These are phyloP conservation scores for Stachybotrys elegans DNA, from an alignment of 2,329 filamentous ascomycete genomes.

Conservation along the genomic window DNA sequence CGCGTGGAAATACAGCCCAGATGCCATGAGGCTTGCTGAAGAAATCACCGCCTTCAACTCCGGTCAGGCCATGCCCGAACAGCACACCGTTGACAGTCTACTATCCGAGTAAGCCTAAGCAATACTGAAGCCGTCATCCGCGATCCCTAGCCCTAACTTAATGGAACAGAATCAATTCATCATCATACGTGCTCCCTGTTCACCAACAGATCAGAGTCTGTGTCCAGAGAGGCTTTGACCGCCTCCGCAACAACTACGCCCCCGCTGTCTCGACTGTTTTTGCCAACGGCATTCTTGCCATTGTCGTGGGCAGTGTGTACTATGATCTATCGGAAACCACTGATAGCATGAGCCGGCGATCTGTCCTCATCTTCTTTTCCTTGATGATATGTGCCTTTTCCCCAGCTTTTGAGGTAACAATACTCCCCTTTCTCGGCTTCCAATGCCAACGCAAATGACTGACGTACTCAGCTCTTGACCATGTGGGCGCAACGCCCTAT, in stretches of 20 bases:
- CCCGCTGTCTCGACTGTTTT: neutral
- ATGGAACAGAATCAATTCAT: neutral
- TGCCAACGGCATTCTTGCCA: neutral
- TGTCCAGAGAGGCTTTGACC: neutral
- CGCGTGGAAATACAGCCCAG: conserved; percentile 50
- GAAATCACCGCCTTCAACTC: conserved; percentile 48
- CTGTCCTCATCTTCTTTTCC: neutral
- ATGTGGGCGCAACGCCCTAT: conserved; percentile 87
- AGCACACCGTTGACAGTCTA: neutral
- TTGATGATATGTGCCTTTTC: neutral
- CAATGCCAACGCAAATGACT: too few relatives aligned
- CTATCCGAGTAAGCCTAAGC: too few relatives aligned
- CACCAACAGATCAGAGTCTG: neutral
- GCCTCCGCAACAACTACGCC: neutral
- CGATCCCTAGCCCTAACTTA: neutral
- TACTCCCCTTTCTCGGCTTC: too few relatives aligned
- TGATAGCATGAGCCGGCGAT: neutral
- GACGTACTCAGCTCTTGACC: too few relatives aligned
- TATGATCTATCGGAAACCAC: neutral
- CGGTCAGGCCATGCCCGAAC: neutral
- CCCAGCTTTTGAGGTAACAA: conserved; percentile 2
- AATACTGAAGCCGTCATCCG: neutral
- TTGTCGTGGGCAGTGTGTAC: neutral
- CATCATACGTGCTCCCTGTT: neutral
- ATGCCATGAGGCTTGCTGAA: conserved; percentile 44